Evolutionary conservation across 805 yeast genomes (phyloP).

Genomic region (Candida odintsovae): DNA sequence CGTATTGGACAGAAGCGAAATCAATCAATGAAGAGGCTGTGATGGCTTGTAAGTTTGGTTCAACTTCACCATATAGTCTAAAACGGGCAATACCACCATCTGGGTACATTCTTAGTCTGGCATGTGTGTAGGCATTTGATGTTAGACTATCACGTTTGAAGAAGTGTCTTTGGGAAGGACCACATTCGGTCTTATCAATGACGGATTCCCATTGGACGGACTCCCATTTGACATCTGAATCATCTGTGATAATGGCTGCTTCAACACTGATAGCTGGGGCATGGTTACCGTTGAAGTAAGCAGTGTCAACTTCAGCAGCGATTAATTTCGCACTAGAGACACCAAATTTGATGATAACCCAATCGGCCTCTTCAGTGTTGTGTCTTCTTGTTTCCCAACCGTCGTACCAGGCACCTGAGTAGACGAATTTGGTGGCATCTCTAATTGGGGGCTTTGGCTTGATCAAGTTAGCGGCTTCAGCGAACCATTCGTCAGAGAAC

Average conservation of each 20-base stretch:
- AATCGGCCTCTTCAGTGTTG: constrained; percentile 77
- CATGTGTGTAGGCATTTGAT: constrained; percentile 63
- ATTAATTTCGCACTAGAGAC: constrained; percentile 73
- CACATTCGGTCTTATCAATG: constrained; percentile 71
- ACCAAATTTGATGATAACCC: constrained; percentile 81
- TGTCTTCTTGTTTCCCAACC: constrained; percentile 99
- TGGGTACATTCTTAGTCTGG: constrained; percentile 87
- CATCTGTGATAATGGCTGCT: constrained; percentile 40
- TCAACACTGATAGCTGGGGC: constrained; percentile 90
- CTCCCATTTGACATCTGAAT: constrained; percentile 18
- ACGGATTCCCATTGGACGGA: constrained; percentile 56
- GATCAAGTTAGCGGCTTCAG: constrained; percentile 82
- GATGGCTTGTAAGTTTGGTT: constrained; percentile 53
- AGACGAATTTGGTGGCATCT: constrained; percentile 73
- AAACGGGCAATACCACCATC: constrained; percentile 98
- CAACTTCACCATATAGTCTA: constrained; percentile 79
- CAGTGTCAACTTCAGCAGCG: constrained; percentile 90
- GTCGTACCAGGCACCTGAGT: constrained; percentile 95
- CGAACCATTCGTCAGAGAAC: constrained; percentile 91
- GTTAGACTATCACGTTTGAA: constrained; percentile 61
- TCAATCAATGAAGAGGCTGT: constrained; percentile 40
- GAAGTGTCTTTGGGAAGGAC: constrained; percentile 84
- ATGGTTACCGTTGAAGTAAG: constrained; percentile 91
- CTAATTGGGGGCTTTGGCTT: constrained; percentile 76
- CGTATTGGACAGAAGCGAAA: constrained; percentile 75